Percentiles rank a stretch among this genome's conserved stretches.
phyloP scores from a whole-genome alignment of 805 yeast species.

The Starmerella apicola region DNA sequence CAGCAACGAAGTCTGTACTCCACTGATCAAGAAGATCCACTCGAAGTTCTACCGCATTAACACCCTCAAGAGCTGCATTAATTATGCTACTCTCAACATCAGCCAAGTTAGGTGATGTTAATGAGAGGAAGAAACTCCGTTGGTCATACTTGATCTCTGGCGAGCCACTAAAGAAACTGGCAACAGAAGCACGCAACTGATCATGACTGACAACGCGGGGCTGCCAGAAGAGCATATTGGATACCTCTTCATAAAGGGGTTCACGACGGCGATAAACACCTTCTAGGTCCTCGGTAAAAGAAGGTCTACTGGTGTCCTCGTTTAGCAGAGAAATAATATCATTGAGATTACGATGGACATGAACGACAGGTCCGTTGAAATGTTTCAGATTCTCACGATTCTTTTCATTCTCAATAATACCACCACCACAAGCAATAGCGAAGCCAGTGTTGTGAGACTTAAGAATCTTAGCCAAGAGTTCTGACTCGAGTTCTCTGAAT shows the following conservation, averaged over 20 bases:
- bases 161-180: conserved; percentile 38
- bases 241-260: conserved; percentile 63
- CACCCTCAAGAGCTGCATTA: conserved; percentile 50
- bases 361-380: conserved; percentile 64
- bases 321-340: conserved; percentile 66
- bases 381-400: conserved; percentile 52
- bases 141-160: conserved; percentile 31
- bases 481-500: conserved; percentile 59
- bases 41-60: conserved; percentile 71
- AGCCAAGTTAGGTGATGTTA: conserved; percentile 53
- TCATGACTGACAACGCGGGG: conserved; percentile 40
- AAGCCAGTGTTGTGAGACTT: conserved; percentile 36
- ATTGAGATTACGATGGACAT: conserved; percentile 75
- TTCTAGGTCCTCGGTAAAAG: conserved; percentile 64
- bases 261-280: conserved; percentile 80
- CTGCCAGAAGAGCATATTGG: conserved; percentile 68
- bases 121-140: conserved; percentile 54
- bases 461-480: conserved; percentile 41
- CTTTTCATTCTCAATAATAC: conserved; percentile 67
- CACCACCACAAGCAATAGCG: conserved; percentile 92
- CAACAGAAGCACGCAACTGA: conserved; percentile 47
- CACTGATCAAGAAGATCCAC: conserved; percentile 52
- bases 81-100: conserved; percentile 2
- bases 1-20: conserved; percentile 45
- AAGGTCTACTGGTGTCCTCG: conserved; percentile 76